Base-by-base conservation (phyloP, 2,329 filamentous ascomycete species). In the Xylaria sp. region DNA sequence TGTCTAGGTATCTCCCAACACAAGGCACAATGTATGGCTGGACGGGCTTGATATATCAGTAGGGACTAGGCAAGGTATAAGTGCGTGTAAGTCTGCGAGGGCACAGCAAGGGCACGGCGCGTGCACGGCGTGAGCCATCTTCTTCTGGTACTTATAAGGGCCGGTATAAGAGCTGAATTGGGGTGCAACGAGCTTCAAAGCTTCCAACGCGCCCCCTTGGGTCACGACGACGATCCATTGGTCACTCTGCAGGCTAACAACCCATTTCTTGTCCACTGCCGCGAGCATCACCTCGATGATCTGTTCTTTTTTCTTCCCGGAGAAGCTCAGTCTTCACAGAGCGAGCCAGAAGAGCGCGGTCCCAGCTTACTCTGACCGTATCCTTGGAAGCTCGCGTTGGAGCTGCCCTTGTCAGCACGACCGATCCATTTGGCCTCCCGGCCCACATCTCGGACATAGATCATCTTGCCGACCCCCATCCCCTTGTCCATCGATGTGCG, bases 381-480 rank as follows among this genome's bases (percentile, higher is more conserved):
- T 18, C 48, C 48, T 30, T 50, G 48, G 48, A 50, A 19, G 11
- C 8, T 30, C 46, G 19, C 9, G 18, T 50, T 50, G 48, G 48
- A 50, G 48, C 48, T 18, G 48, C 19, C 48, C 48, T 50, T 50
- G 48, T 50, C 48, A 50, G 48, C 48, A 50, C 16, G 30, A 11
- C 19, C 69, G 69, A 65, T 66, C 66, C 53, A 39, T 53, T 42
- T 37, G 18, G 18, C 7, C n/a, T 13, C 51, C 30, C 55, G 63
- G 56, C 57, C 63, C 63, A 64, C 67, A 63, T 63, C 64, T 71
- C 69, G 69, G 70, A 71, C 67, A 70, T 71, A 71, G 70, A 67
- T 65, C 63, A 61, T 48, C 47, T 52, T 64, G 68, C 68, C 69
- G 68, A 70, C 65, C 66, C 65, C 68, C 67, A 62, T 62, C 23